phyloP scores from a whole-genome alignment of 768 basidiomycete genomes.

The Trichaptum fuscoviolaceum region DNA sequence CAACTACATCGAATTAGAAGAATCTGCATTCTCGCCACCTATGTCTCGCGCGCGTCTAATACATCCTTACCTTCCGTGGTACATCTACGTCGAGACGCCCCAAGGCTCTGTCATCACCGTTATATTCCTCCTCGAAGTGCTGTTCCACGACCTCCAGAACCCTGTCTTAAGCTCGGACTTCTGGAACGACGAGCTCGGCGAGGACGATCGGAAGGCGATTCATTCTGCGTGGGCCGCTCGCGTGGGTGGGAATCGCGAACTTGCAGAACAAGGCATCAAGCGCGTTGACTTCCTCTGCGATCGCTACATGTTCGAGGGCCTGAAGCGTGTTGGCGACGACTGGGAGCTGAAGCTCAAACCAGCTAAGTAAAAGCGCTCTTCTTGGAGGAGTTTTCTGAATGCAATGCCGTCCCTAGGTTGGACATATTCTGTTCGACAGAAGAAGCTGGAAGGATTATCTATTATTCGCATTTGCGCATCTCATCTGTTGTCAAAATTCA shows the following conservation, averaged over 20 bases:
- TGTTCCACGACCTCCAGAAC: neutral
- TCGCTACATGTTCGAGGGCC: neutral
- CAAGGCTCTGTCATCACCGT: constrained; percentile 1
- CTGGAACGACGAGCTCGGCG: neutral
- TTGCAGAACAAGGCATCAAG: constrained; percentile 1
- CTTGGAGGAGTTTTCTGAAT: neutral
- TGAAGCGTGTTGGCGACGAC: neutral
- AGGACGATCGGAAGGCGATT: constrained; percentile 1
- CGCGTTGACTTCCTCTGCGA: constrained; percentile 3
- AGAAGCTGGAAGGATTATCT: neutral
- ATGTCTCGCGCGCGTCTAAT: neutral
- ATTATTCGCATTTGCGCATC: neutral
- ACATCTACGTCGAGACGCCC: neutral
- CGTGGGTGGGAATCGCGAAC: constrained; percentile 3
- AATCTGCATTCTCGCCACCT: neutral
- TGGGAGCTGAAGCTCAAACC: neutral
- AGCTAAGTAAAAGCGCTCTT: neutral
- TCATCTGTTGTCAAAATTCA: neutral
- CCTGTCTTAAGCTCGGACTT: neutral
- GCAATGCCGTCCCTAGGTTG: no score
- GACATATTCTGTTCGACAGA: no score
- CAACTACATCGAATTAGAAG: neutral
- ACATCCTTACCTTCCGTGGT: neutral
- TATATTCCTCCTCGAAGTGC: neutral
- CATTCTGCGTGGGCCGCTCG: neutral